Evolutionary conservation across 345 rosid genomes (phyloP).

Genomic region (Moringa oleifera): DNA sequence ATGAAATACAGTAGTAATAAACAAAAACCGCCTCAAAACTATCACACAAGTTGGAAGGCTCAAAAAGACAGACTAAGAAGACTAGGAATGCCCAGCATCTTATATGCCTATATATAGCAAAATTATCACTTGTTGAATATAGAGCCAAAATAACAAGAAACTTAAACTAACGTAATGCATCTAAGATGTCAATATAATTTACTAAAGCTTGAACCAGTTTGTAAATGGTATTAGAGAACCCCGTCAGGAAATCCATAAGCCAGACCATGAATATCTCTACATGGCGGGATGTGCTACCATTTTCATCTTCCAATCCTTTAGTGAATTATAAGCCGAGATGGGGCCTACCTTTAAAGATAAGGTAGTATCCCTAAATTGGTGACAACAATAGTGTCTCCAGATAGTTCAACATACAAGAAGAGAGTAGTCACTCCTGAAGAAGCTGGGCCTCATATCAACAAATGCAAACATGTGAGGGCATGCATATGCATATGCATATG

Average conservation of each 20-base stretch:
- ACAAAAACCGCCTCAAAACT: background rate
- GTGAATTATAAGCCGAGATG: background rate
- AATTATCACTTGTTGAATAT: too few relatives aligned
- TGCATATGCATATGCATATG: background rate
- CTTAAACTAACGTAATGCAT: background rate
- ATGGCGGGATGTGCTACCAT: background rate
- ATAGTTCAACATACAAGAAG: too few relatives aligned
- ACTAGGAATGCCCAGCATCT: too few relatives aligned
- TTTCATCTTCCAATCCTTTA: background rate
- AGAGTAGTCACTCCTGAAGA: too few relatives aligned
- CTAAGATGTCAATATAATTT: too few relatives aligned
- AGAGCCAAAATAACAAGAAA: background rate
- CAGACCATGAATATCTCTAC: background rate
- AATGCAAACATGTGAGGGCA: too few relatives aligned
- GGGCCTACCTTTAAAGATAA: too few relatives aligned
- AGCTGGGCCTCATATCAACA: too few relatives aligned
- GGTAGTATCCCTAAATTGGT: too few relatives aligned
- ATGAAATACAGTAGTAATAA: background rate
- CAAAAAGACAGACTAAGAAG: background rate
- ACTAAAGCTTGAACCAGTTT: background rate
- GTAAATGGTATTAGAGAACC: background rate
- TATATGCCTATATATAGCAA: too few relatives aligned
- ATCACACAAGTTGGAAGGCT: background rate
- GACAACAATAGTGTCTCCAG: too few relatives aligned
- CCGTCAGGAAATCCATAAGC: background rate